phyloP scores from a whole-genome alignment of 192 early-diverging fungal species.

The Coemansia sp. region DNA sequence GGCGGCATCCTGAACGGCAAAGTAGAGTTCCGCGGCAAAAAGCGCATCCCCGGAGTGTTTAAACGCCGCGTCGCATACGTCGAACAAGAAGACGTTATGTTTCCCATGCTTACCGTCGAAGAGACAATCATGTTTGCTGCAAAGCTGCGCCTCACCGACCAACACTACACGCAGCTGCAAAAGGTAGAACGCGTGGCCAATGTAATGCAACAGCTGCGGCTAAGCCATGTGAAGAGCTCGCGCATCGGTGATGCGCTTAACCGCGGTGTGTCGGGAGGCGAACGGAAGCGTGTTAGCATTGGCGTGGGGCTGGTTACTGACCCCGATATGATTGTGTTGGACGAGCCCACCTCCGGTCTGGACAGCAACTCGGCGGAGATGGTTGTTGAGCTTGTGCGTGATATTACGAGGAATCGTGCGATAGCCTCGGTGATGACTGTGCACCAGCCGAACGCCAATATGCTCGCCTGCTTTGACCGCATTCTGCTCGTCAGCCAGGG shows the following conservation, averaged over 20 bases:
- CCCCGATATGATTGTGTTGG: constrained; percentile 88
- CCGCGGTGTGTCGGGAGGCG: constrained; percentile 89
- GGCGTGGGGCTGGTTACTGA: constrained; percentile 91
- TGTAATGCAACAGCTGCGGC: constrained; percentile 83
- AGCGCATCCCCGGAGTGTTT: constrained; percentile 63
- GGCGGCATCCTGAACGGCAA: constrained; percentile 66
- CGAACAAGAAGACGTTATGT: constrained; percentile 88
- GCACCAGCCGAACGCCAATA: constrained; percentile 92
- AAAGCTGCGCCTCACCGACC: constrained; percentile 68
- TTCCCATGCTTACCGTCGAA: constrained; percentile 83
- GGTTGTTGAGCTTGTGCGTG: constrained; percentile 86
- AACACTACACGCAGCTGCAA: constrained; percentile 61
- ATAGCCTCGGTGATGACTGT: constrained; percentile 89
- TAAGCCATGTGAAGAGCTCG: constrained; percentile 76
- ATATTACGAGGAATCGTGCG: constrained; percentile 70
- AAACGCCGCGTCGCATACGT: constrained; percentile 76
- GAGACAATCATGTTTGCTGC: constrained; percentile 92
- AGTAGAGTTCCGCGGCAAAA: constrained; percentile 75
- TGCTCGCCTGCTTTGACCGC: constrained; percentile 88
- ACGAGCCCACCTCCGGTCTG: constrained; percentile 80
- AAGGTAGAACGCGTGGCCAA: constrained; percentile 71
- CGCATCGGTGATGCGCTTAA: constrained; percentile 67
- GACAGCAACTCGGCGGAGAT: constrained; percentile 93
- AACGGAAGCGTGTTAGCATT: constrained; percentile 90
- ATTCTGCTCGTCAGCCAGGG: constrained; percentile 82